phyloP scores from a whole-genome alignment of 75 land plant species.

The Cryptomeria japonica region DNA sequence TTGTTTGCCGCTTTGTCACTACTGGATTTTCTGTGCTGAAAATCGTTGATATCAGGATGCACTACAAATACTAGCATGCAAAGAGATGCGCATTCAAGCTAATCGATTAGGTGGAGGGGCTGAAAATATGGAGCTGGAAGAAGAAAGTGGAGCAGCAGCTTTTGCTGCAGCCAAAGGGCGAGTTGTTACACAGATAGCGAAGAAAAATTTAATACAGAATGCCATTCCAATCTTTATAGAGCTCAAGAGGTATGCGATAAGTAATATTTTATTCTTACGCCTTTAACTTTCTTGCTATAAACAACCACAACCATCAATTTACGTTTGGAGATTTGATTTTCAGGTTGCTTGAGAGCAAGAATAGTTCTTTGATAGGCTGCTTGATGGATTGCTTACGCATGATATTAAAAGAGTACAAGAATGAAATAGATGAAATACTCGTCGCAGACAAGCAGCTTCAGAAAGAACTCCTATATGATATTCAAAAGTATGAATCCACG shows the following conservation, averaged over 20 bases:
- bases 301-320: background rate
- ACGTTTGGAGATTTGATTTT: background rate
- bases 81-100: constrained; percentile 71
- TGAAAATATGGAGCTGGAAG: constrained; percentile 47
- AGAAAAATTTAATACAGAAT: constrained; percentile 80
- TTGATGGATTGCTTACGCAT: constrained; percentile 88
- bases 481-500: constrained; percentile 76
- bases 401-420: constrained; percentile 88
- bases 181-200: constrained; percentile 72
- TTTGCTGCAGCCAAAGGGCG: constrained; percentile 60
- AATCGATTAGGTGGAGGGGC: constrained; percentile 38
- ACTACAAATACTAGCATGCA: constrained; percentile 69
- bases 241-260: constrained; percentile 54
- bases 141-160: constrained; percentile 47
- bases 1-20: background rate
- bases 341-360: constrained; percentile 77
- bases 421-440: constrained; percentile 85
- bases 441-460: constrained; percentile 89
- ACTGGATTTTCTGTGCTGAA: background rate
- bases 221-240: constrained; percentile 94
- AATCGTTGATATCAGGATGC: constrained; percentile 63
- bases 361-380: constrained; percentile 83
- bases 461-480: constrained; percentile 90
- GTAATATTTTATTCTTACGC: background rate
- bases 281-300: constrained; percentile 8